Evolutionary conservation across 1,284 basidiomycete genomes (phyloP).

Genomic region (Cutaneotrichosporon spelunceum): DNA sequence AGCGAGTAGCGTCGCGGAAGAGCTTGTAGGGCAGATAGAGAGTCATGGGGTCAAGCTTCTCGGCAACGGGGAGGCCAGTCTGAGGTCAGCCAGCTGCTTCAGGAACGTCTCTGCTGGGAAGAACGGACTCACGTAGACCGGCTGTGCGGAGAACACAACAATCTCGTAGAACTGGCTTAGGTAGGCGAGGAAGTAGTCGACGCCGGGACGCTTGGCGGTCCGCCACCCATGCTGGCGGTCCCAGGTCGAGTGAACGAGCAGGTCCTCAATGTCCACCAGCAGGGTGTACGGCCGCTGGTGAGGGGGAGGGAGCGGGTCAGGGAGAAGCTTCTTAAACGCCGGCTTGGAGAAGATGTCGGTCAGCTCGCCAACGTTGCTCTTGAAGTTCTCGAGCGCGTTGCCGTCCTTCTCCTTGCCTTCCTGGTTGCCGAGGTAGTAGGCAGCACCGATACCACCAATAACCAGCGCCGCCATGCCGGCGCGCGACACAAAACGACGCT

Average conservation of each 20-base stretch:
- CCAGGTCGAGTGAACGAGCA: conserved; percentile 89
- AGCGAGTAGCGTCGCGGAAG: conserved; percentile 83
- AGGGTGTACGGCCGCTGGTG: conserved; percentile 90
- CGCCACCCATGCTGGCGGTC: conserved; percentile 85
- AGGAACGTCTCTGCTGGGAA: not conserved
- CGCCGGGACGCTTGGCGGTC: conserved; percentile 89
- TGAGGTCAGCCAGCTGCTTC: conserved; percentile 42
- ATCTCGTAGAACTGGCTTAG: conserved; percentile 99
- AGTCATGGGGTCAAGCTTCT: conserved; percentile 91
- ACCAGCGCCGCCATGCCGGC: conserved; percentile 54
- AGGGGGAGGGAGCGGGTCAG: conserved; percentile 77
- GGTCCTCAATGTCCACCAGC: conserved; percentile 84
- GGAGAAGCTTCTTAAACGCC: conserved; percentile 84
- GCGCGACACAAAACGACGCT: conserved; percentile 59
- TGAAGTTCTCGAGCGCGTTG: conserved; percentile 28
- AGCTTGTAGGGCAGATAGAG: conserved; percentile 85
- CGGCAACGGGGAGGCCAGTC: conserved; percentile 85
- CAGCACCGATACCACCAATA: conserved; percentile 58
- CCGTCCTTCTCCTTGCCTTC: conserved; percentile 15
- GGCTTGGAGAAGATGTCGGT: conserved; percentile 75
- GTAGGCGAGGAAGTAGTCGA: conserved; percentile 85
- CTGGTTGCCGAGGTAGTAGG: conserved; percentile 61
- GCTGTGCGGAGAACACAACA: conserved; percentile 90
- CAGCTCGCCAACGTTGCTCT: conserved; percentile 35
- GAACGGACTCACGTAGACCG: conserved; percentile 69